Conservation (phyloP, 2,329 filamentous ascomycete species). For the Ceratocystis eucalypticola region DNA sequence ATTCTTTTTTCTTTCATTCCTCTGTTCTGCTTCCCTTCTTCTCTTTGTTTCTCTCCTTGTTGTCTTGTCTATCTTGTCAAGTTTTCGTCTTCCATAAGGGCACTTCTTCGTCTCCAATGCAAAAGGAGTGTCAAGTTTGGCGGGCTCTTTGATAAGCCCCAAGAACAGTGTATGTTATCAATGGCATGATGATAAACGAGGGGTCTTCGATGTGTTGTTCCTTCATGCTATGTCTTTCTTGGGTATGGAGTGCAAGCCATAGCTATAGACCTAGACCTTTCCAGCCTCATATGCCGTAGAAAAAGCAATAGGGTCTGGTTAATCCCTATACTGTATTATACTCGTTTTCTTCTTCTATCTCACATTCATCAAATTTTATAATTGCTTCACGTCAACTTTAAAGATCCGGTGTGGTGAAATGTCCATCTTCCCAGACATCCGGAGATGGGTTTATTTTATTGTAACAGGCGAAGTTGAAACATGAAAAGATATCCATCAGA, state of each 20-base stretch:
- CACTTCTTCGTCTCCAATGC: neutral
- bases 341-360: neutral
- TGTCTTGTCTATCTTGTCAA: constrained; percentile 6
- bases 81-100: neutral
- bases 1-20: neutral
- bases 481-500: neutral
- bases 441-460: neutral
- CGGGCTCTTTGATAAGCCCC: neutral
- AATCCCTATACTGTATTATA: constrained; percentile 1
- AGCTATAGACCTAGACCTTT: neutral
- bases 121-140: neutral
- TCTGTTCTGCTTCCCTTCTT: neutral
- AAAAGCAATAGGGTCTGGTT: constrained; percentile 2
- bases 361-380: neutral
- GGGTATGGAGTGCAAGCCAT: neutral
- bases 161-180: neutral
- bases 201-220: neutral
- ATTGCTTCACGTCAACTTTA: neutral
- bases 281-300: neutral
- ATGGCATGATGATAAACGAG: neutral
- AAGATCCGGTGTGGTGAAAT: neutral
- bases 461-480: neutral
- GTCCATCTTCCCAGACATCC: neutral
- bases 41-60: neutral
- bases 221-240: neutral